Evolutionary conservation across 106 monocot genomes (phyloP).

Genomic region (Xerophyta viscosa): DNA sequence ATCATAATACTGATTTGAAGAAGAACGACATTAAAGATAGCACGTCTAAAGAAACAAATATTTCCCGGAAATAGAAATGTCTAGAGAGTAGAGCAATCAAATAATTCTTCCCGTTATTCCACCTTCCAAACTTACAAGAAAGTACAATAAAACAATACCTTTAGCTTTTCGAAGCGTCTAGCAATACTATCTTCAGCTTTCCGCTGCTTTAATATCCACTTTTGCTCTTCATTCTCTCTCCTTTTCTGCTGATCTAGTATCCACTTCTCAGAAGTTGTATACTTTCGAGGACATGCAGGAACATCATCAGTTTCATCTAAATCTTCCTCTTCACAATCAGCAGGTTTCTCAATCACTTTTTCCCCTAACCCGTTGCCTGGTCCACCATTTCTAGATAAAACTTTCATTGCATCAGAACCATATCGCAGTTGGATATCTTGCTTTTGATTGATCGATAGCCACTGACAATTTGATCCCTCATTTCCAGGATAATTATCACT

Average conservation of each 20-base stretch:
- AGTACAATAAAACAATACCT: constrained; percentile 37
- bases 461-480: constrained; percentile 26
- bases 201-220: constrained; percentile 60
- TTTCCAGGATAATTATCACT: constrained; percentile 22
- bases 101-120: too few relatives aligned
- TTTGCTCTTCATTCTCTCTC: constrained; percentile 50
- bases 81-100: too few relatives aligned
- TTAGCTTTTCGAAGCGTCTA: constrained; percentile 62
- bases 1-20: too few relatives aligned
- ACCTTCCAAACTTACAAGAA: too few relatives aligned
- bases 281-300: constrained; percentile 58
- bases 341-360: constrained; percentile 27
- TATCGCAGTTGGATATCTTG: constrained; percentile 24
- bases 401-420: constrained; percentile 39
- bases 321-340: constrained; percentile 51
- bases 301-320: constrained; percentile 23
- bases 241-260: constrained; percentile 58
- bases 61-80: too few relatives aligned
- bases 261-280: constrained; percentile 85
- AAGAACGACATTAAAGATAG: too few relatives aligned
- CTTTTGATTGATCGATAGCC: constrained; percentile 25
- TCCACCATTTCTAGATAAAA: constrained; percentile 22
- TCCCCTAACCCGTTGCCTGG: constrained; percentile 13
- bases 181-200: constrained; percentile 68
- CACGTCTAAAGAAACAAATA: too few relatives aligned